Base-by-base conservation (phyloP, 2,329 filamentous ascomycete species). In the Aureobasidium sp. region DNA sequence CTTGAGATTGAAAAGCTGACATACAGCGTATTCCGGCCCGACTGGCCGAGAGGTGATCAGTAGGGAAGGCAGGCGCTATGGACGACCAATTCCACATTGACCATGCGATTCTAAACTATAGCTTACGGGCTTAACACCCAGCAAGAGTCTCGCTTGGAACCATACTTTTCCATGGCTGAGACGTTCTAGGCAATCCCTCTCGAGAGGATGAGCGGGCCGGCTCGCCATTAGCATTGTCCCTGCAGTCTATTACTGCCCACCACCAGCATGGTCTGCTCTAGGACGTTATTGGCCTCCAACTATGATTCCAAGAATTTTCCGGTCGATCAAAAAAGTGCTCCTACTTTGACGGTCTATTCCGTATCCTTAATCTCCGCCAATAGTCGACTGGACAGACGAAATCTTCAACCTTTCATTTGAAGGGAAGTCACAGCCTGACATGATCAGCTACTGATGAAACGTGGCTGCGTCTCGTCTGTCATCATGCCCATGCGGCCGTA, bases 401-500 rank as follows among this genome's bases (percentile, higher is more conserved):
- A 52, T 27, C 33, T 39, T 39, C 14, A 52, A 2, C 6, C 15
- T 12, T 12, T 15, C 14, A 39, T 14, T 17, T 3, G 19, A 42
- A 31, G 22, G 31, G 3, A 19, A 42, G 29, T 14, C 6, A 31
- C 15, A 2, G 15, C 37, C 29, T n/a, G 4, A n/a, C 9, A 42
- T 42, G 2, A 12, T 3, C 12, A 39, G 49, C 19, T 24, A 19
- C 14, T 24, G 22, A 27, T 54, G 50, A 42, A 54, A 54, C 50
- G 50, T 42, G 50, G 50, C 50, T 54, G 50, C 50, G 19, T 54
- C 15, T 27, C 19, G 19, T 24, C 19, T 53, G 33, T 37, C 49
- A 53, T 22, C 8, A 27, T 54, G 15, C 9, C 37, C 50, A 54
- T 54, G 50, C 50, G 50, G 50, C 50, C 50, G 50, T 54, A 54